A percentile compares a stretch with the other conserved stretches of the same genome.
These are phyloP conservation scores for Didymella keratinophila DNA, from an alignment of 2,329 filamentous ascomycete genomes.

Conservation along the genomic window DNA sequence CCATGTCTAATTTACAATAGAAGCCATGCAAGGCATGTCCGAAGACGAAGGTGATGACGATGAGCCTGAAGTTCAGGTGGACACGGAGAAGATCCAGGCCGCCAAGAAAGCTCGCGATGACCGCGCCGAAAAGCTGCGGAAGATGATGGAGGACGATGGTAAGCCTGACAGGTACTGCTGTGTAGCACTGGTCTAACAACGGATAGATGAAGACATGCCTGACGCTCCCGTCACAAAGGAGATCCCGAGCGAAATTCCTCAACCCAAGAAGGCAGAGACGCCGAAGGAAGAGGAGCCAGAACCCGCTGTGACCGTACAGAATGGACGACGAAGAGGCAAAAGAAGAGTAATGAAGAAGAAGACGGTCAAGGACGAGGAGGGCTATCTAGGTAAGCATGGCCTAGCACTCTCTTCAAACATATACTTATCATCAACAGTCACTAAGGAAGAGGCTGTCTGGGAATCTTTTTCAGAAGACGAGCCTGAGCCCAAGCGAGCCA, in stretches of 20 bases:
- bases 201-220: constrained; percentile 64
- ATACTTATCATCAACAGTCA: constrained; percentile 66
- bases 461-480: constrained; percentile 95
- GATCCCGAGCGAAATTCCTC: constrained; percentile 48
- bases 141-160: constrained; percentile 80
- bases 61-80: constrained; percentile 40
- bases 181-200: constrained; percentile 26
- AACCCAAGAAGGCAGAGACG: constrained; percentile 28
- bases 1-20: constrained; percentile 45
- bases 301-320: constrained; percentile 59
- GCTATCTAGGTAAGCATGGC: constrained; percentile 77
- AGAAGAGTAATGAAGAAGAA: constrained; percentile 87
- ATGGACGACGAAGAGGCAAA: constrained; percentile 76
- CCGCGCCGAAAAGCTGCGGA: constrained; percentile 69
- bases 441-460: constrained; percentile 83
- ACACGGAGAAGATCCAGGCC: constrained; percentile 44
- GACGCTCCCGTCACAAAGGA: constrained; percentile 57
- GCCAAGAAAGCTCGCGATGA: constrained; percentile 62
- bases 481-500: constrained; percentile 65
- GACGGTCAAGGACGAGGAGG: constrained; percentile 85
- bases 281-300: constrained; percentile 37
- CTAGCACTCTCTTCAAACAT: constrained; percentile 1
- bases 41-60: constrained; percentile 49
- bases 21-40: constrained; percentile 63
- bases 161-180: constrained; percentile 10